Conservation (phyloP, 192 early-diverging fungal species). For the Backusella psychrophila region DNA sequence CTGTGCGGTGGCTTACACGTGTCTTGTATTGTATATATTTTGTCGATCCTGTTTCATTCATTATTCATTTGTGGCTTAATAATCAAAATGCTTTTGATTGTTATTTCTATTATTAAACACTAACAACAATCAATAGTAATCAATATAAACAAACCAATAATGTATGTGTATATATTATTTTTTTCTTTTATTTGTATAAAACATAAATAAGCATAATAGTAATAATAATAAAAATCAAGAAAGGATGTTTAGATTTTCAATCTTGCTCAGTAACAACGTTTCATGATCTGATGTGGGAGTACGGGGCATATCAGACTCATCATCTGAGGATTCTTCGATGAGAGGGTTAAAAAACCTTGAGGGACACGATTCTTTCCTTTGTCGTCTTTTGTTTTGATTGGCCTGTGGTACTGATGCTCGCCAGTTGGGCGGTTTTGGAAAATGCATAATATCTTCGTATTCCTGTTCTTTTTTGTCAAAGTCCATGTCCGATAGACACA, state of each 20-base stretch:
- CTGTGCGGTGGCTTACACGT: neutral
- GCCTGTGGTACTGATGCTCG: neutral
- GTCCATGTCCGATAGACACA: neutral
- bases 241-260: neutral
- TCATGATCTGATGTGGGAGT: neutral
- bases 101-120: neutral
- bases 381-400: neutral
- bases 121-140: neutral
- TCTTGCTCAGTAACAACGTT: neutral
- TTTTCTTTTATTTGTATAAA: neutral
- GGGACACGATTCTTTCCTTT: neutral
- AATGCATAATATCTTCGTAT: constrained; percentile 6
- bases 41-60: neutral
- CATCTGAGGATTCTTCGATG: neutral
- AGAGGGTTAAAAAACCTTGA: neutral
- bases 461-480: neutral
- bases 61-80: neutral
- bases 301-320: neutral
- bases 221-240: neutral
- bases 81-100: neutral
- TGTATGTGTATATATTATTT: neutral
- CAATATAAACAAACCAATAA: neutral
- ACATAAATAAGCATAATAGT: neutral
- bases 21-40: neutral
- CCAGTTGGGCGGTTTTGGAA: constrained; percentile 4